Base-by-base conservation (phyloP, 257 asterid genomes). In the Avicennia marina region DNA sequence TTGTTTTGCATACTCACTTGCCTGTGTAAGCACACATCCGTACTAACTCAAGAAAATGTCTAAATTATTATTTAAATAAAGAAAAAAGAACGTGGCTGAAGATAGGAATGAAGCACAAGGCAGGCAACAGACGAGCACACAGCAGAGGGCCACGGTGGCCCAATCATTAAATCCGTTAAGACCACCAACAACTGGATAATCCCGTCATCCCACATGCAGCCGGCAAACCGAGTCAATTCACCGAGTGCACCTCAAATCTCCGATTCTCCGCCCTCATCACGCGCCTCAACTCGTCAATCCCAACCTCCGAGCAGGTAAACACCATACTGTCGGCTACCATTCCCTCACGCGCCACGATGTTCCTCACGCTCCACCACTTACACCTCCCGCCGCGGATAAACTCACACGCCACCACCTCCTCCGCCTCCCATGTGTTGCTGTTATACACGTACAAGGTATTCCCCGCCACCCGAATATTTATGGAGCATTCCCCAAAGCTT, bases 381-480 rank as follows among this genome's bases (percentile, higher is more conserved):
- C 90, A 76, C 11, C 64, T 32, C 4, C 74, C 78, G 51, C 71
- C 65, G 9, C 25, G 75, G 7, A 10, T 24, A 46, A 81, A 7
- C 78, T 86, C 90, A 58, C 86, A 82, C 51, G 73, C 87, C 75
- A 84, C 85, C 62, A 78, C 74, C 72, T 67, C 90, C 76, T 65
- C 79, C 78, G 56, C 74, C 41, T 46, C 67, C 65, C 73, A 56
- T 47, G 63, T 39, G 29, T 72, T 65, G 52, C 22, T 43, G 10
- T 33, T 65, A 12, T 77, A 78, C 40, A 82, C 68, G 68, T 78
- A 79, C 12, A 74, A 74, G 3, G 44, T 40, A n/a, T 62, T 41
- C 24, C 83, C 87, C 12, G 74, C 85, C 44, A 49, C 66, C 36
- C 82, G 67, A 1, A 74, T 48, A n/a, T 60, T 57, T 6, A 87